phyloP scores from a whole-genome alignment of 768 basidiomycete species.

The Hydnomerulius pinastri region DNA sequence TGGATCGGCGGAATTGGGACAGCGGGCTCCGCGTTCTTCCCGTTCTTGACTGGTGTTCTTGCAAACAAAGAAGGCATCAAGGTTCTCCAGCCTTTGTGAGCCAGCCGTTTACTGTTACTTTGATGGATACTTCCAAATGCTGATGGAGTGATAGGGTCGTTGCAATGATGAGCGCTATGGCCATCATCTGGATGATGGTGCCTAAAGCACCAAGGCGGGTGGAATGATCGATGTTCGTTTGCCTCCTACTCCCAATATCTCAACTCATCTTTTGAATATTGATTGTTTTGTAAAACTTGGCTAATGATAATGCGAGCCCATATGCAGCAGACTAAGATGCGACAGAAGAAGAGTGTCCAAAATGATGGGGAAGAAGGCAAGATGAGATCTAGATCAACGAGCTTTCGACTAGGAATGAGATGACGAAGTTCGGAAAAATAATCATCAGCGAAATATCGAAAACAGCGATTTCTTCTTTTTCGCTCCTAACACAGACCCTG shows the following conservation, averaged over 20 bases:
- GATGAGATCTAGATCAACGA: too few relatives aligned
- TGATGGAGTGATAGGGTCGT: constrained; percentile 3
- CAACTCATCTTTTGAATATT: too few relatives aligned
- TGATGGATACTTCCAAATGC: not conserved
- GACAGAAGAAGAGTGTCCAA: too few relatives aligned
- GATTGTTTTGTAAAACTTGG: too few relatives aligned
- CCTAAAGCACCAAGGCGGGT: not conserved
- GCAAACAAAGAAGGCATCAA: constrained; percentile 27
- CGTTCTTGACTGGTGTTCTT: constrained; percentile 29
- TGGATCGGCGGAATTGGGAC: constrained; percentile 31
- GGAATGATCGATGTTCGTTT: not conserved
- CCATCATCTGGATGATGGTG: constrained; percentile 7
- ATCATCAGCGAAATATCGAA: constrained; percentile 1
- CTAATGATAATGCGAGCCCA: too few relatives aligned
- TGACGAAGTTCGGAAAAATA: too few relatives aligned
- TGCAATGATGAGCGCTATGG: not conserved
- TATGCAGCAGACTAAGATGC: too few relatives aligned
- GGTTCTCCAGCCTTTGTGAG: constrained; percentile 29
- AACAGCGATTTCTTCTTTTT: constrained; percentile 28
- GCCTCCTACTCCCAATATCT: too few relatives aligned
- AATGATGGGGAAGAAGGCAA: too few relatives aligned
- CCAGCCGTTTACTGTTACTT: too few relatives aligned
- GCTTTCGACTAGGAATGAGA: too few relatives aligned
- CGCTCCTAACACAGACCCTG: constrained; percentile 40
- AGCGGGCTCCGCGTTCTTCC: constrained; percentile 27